Evolutionary conservation across 1,284 basidiomycete genomes (phyloP), one percentile per base, ranked within the genome.

Genomic region (Ceratobasidium sp.): DNA sequence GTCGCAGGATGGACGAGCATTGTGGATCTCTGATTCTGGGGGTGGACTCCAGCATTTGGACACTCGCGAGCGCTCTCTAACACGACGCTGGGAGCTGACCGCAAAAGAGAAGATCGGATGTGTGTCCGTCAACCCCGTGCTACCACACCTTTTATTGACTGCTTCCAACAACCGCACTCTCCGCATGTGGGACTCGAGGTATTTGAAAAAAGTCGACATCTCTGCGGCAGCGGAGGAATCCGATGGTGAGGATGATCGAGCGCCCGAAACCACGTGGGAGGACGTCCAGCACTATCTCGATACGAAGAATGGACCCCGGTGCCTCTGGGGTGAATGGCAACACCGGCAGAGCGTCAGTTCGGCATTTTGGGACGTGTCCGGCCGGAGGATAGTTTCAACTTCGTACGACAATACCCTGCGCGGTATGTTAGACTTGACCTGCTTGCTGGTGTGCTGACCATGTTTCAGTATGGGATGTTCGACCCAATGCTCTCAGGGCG

Each of bases 331-430:
- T 1, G 89, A 91, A 81, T 92, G 89, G 87, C 82, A 83, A 14
- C 94, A 95, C 81, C 88, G 89, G 71, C 93, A 93, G 82, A 92
- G 92, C 23, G 92, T 90, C 57, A 94, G 91, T 80, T 90, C 94
- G 10, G 94, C 92, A 0, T 94, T 91, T 80, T 95, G 93, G 93
- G 93, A 94, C 82, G 89, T 93, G 7, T 86, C 90, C 77, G 93
- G 93, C 14, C 88, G 91, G 48, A 87, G 89, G 68, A 90, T 95
- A 79, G 90, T 94, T 54, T 94, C 92, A 83, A 95, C 94, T 5
- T 90, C 90, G 82, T 94, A 95, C 81, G 94, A 95, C 80, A 90
- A 95, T 84, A 89, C 87, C 0, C 81, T 95, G 50, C 86, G 92
- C 81, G 80, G 93, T 94, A 82, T 81, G 91, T 85, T 10, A 16